Evolutionary conservation across 208 protist genomes (phyloP), one percentile per base, ranked within the genome.

Genomic region (Crithidia sp.): DNA sequence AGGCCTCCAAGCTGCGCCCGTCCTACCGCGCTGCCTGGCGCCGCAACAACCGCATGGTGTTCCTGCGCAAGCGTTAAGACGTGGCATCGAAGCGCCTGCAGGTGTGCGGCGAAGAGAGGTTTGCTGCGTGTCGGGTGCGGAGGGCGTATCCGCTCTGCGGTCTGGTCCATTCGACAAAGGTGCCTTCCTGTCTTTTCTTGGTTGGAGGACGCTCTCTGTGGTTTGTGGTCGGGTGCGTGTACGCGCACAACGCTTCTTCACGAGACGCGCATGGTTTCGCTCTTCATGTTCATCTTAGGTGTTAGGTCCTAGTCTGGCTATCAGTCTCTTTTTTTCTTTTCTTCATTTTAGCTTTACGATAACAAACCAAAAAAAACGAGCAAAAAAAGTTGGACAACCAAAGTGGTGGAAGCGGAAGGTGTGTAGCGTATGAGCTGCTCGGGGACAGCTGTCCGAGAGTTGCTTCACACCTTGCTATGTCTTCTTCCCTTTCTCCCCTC

Each of bases 1-100:
- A 88, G 68, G 92, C 94, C 47, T 98, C 94, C 73, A 98, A 99
- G 89, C 84, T 98, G 50, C 94, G 98, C 76, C 97, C 98, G 72
- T 99, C 98, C 41, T 82, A 84, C 83, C 93, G 96, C 71, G 97
- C 98, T 67, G 90, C 87, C 64, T 99, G 99, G 99, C 99, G 99
- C 91, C 85, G 97, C 78, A 93, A 98, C 95, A 99, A 99, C 94
- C 97, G 89, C 67, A 84, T 98, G 74, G 89, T 89, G 43, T 94
- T 99, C 87, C 87, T 93, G 69, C 85, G 91, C 79, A 93, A 94
- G 85, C 88, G 91, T 84, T 95, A 90, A 91, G 59, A 41, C 6
- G 14, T 55, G 50, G 28, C 1, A 28, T 28, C 28, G 28, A 28
- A 0, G 28, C 28, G 28, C 28, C 28, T 28, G 28, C 28, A 28